Evolutionary conservation across 2,329 filamentous ascomycete genomes (phyloP).

Genomic region (Diaporthe caulivora): DNA sequence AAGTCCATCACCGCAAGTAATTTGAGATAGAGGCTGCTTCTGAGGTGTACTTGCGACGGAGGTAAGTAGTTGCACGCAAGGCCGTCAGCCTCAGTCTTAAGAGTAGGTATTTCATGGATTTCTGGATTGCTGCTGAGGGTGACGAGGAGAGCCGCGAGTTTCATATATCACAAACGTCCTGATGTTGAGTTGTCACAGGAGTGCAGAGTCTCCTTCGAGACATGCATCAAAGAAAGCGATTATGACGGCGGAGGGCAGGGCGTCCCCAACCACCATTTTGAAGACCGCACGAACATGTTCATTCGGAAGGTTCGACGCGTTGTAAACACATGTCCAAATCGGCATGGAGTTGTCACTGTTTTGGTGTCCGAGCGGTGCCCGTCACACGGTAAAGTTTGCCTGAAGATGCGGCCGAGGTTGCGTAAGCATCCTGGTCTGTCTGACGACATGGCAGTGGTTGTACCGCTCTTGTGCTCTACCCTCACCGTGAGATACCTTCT

Average conservation of each 20-base stretch:
- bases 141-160: not conserved
- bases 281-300: not conserved
- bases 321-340: conserved; percentile 12
- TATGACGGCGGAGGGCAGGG: not conserved
- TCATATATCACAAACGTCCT: not conserved
- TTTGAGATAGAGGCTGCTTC: not conserved
- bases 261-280: not conserved
- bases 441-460: not conserved
- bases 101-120: conserved; percentile 43
- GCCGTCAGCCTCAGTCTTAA: conserved; percentile 4
- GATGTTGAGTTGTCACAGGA: not conserved
- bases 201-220: conserved; percentile 23
- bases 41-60: not conserved
- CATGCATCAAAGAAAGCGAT: conserved; percentile 42
- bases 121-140: conserved; percentile 50
- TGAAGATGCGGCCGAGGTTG: conserved; percentile 2
- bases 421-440: not conserved
- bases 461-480: no score
- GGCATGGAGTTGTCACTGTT: not conserved
- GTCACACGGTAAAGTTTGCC: conserved; percentile 19
- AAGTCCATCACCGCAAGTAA: conserved; percentile 36
- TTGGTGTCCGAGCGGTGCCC: conserved; percentile 20
- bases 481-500: no score
- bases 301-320: not conserved
- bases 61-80: not conserved